Conservation (phyloP, 2,329 filamentous ascomycete species). For the Leptographium lundbergii region DNA sequence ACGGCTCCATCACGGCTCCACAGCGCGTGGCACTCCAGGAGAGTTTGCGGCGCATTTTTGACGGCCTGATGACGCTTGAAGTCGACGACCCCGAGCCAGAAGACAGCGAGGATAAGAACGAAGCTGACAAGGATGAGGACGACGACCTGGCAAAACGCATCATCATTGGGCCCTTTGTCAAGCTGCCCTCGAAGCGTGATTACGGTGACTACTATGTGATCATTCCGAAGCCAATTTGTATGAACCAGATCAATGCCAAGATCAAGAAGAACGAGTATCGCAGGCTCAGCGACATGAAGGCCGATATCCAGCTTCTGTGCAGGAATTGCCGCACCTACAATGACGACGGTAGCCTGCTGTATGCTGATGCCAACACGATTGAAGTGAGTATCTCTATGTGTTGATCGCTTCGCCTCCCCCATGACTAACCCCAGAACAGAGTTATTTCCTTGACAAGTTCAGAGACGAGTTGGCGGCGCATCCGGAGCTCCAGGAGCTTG, state of each 20-base stretch:
- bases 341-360: conserved; percentile 85
- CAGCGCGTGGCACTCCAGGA: conserved; percentile 69
- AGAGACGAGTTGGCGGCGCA: conserved; percentile 22
- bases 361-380: conserved; percentile 83
- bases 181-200: conserved; percentile 74
- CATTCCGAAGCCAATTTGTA: conserved; percentile 85
- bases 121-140: conserved; percentile 34
- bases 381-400: conserved; percentile 51
- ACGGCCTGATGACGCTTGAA: conserved; percentile 72
- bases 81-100: conserved; percentile 55
- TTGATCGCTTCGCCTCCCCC: background rate
- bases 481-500: conserved; percentile 16
- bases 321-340: conserved; percentile 93
- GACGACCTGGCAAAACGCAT: conserved; percentile 54
- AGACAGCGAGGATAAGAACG: conserved; percentile 32
- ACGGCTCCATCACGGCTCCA: conserved; percentile 51
- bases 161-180: conserved; percentile 89
- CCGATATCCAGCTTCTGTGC: conserved; percentile 74
- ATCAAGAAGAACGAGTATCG: conserved; percentile 95
- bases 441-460: conserved; percentile 42
- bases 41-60: conserved; percentile 65
- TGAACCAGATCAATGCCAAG: conserved; percentile 88
- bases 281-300: conserved; percentile 64
- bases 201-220: conserved; percentile 94
- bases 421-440: conserved; percentile 22